Conservation (phyloP, 495 filamentous ascomycete species). For the Penicillium bialowiezense region DNA sequence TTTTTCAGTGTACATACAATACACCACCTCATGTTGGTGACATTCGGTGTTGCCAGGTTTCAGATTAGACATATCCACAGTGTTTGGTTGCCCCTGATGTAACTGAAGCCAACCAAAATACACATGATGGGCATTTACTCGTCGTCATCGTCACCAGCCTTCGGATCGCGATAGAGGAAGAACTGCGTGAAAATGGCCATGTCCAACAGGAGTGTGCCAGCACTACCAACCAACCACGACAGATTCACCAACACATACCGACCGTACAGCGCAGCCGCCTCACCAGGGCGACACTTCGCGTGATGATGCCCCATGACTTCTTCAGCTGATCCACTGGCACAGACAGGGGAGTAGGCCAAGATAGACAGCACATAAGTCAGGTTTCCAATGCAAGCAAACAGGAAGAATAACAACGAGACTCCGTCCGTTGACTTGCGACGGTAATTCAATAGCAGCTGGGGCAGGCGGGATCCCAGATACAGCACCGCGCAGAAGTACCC, state of each 20-base stretch:
- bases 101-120: too few relatives aligned
- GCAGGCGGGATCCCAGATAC: conserved; percentile 84
- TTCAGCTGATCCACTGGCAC: conserved; percentile 23
- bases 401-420: conserved; percentile 87
- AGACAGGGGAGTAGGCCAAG: conserved; percentile 74
- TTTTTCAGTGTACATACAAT: background rate
- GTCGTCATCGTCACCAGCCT: conserved; percentile 9
- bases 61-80: too few relatives aligned
- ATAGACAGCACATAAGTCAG: conserved; percentile 91
- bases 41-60: too few relatives aligned
- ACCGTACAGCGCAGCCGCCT: conserved; percentile 60
- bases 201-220: conserved; percentile 83
- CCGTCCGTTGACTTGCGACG: conserved; percentile 87
- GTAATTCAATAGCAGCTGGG: conserved; percentile 88
- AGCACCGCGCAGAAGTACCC: conserved; percentile 82
- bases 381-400: conserved; percentile 95
- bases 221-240: conserved; percentile 84
- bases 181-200: conserved; percentile 87
- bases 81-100: too few relatives aligned
- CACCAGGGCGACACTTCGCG: conserved; percentile 49
- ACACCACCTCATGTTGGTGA: too few relatives aligned
- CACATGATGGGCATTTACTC: background rate
- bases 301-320: conserved; percentile 10
- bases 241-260: conserved; percentile 83
- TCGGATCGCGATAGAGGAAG: conserved; percentile 67